Conservation (phyloP, 768 basidiomycete genomes). For the Kondoa malvinella region DNA sequence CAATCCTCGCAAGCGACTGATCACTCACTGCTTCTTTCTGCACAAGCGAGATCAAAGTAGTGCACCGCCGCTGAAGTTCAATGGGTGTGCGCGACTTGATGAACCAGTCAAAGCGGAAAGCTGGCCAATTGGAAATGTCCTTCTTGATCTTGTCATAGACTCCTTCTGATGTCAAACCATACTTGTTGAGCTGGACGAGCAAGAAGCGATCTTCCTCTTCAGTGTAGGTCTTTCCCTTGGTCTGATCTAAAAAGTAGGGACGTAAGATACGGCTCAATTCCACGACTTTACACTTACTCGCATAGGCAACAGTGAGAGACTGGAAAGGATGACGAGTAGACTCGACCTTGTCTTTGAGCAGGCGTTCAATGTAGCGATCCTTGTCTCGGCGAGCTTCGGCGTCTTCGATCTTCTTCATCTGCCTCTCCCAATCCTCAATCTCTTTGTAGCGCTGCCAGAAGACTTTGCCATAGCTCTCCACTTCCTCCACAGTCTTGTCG, state of each 20-base stretch:
- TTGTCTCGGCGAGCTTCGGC: conserved; percentile 71
- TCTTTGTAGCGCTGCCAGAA: conserved; percentile 84
- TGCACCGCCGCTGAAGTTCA: conserved; percentile 72
- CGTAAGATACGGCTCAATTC: not conserved
- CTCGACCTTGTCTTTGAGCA: conserved; percentile 64
- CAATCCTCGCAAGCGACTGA: not conserved
- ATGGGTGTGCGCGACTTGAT: conserved; percentile 77
- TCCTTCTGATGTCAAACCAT: conserved; percentile 64
- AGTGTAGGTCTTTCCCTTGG: conserved; percentile 88
- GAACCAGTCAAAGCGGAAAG: conserved; percentile 73
- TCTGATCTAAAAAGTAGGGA: conserved; percentile 32
- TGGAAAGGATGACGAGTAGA: conserved; percentile 85
- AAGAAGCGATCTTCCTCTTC: conserved; percentile 96
- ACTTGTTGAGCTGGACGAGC: conserved; percentile 70
- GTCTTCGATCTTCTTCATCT: conserved; percentile 64
- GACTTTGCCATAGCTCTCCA: conserved; percentile 57
- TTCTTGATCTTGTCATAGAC: conserved; percentile 89
- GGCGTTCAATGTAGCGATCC: conserved; percentile 57
- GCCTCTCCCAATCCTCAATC: conserved; percentile 61
- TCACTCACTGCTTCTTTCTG: conserved; percentile 50
- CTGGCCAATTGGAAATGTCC: conserved; percentile 90
- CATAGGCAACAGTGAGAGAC: conserved; percentile 87
- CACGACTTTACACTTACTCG: conserved; percentile 1
- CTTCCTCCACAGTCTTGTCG: conserved; percentile 54
- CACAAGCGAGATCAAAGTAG: conserved; percentile 72